Evolutionary conservation across 2,329 filamentous ascomycete genomes (phyloP).

Genomic region (Chaetomium olivaceum): DNA sequence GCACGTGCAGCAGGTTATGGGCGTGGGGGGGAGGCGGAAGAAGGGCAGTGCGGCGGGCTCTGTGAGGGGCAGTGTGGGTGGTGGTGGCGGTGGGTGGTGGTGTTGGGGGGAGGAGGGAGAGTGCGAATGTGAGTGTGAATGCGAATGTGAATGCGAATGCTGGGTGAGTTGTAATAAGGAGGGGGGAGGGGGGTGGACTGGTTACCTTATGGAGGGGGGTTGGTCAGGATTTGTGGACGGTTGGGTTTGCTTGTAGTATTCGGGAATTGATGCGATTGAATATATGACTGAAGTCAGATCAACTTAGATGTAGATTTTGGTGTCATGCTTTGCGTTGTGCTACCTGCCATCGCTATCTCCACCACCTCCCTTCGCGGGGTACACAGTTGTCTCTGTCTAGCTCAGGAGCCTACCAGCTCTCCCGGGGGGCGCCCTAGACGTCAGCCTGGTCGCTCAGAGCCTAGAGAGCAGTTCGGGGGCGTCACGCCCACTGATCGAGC

Average conservation of each 20-base stretch:
- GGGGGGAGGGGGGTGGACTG: background rate
- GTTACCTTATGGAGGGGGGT: background rate
- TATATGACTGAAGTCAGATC: background rate
- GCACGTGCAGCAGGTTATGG: conserved; percentile 1
- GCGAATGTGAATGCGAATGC: background rate
- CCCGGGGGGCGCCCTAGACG: no score
- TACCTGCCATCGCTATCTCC: no score
- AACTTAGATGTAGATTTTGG: no score
- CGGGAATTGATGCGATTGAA: background rate
- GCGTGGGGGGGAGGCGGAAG: conserved; percentile 10
- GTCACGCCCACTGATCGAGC: no score
- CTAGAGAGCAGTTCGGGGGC: no score
- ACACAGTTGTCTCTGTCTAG: no score
- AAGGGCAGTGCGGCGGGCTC: background rate
- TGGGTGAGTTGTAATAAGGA: background rate
- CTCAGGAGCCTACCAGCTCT: no score
- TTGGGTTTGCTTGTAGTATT: background rate
- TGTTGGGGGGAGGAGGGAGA: background rate
- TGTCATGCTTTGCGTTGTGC: no score
- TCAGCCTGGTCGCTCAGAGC: no score
- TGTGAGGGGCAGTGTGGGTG: background rate
- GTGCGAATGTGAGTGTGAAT: background rate
- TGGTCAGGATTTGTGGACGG: background rate
- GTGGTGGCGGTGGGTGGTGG: background rate
- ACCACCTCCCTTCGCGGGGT: no score